These are phyloP conservation scores for Berkeleyomyces basicola DNA, from an alignment of 2,329 filamentous ascomycete species.

Conservation along the genomic window DNA sequence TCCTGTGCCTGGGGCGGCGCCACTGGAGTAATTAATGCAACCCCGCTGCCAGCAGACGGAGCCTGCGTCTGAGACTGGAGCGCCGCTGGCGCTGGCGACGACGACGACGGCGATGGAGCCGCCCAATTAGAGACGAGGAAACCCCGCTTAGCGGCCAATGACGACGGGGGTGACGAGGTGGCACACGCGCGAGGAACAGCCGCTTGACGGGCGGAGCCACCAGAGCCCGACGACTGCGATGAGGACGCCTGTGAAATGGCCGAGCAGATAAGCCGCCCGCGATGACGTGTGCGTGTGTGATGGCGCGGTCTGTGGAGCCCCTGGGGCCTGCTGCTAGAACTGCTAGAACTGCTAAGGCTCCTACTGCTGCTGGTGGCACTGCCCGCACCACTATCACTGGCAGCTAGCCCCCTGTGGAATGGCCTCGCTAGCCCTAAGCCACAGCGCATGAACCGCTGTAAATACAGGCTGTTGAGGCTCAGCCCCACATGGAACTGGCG, in stretches of 20 bases:
- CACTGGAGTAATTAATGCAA: neutral
- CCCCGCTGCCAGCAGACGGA: neutral
- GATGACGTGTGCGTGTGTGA: neutral
- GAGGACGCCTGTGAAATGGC: neutral
- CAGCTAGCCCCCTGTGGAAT: neutral
- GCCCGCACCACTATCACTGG: neutral
- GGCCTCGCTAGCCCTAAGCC: neutral
- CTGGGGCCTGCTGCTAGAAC: neutral
- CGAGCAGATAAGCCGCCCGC: neutral
- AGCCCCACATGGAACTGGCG: neutral
- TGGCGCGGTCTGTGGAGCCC: neutral
- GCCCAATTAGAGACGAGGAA: neutral
- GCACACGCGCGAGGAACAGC: neutral
- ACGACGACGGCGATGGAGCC: no score
- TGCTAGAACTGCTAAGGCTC: neutral
- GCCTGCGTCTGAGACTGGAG: neutral
- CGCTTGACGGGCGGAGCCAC: neutral
- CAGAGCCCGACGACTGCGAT: neutral
- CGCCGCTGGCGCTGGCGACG: neutral
- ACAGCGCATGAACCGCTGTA: neutral
- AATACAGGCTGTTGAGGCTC: neutral
- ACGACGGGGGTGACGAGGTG: neutral
- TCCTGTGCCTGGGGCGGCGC: neutral
- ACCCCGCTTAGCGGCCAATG: neutral
- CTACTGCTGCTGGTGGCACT: neutral